Evolutionary conservation across 768 basidiomycete species (phyloP).

Genomic region (Termitomyces sp.): DNA sequence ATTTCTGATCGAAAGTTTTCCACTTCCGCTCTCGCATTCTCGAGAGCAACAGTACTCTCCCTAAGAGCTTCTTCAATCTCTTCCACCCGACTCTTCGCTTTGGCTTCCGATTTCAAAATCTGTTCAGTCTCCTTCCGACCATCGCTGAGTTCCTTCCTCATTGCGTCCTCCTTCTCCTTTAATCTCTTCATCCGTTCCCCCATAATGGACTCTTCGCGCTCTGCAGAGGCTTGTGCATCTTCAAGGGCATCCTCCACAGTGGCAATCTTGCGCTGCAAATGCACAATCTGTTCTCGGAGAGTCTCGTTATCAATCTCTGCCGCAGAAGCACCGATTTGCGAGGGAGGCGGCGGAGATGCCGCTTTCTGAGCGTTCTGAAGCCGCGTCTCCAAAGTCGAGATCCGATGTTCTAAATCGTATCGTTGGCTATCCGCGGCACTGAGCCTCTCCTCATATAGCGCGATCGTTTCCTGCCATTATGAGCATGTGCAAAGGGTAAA

Average conservation of each 20-base stretch:
- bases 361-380: constrained; percentile 22
- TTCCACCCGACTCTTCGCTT: constrained; percentile 59
- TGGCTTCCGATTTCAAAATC: constrained; percentile 53
- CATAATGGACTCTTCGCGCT: constrained; percentile 64
- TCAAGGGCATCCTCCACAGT: constrained; percentile 82
- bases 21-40: constrained; percentile 87
- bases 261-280: constrained; percentile 73
- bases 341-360: constrained; percentile 19
- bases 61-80: constrained; percentile 89
- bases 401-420: constrained; percentile 71
- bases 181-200: constrained; percentile 60
- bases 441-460: constrained; percentile 87
- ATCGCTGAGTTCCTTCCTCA: constrained; percentile 66
- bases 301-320: constrained; percentile 93
- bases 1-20: constrained; percentile 72
- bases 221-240: constrained; percentile 62
- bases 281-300: constrained; percentile 82
- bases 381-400: constrained; percentile 48
- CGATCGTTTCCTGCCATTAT: constrained; percentile 75
- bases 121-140: constrained; percentile 63
- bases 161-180: constrained; percentile 66
- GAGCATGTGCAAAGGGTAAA: not conserved
- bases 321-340: constrained; percentile 52
- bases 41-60: constrained; percentile 82
- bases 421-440: constrained; percentile 62